Evolutionary conservation across 371 early-diverging fungal species (phyloP).

Genomic region (Rhizopus arrhizus): DNA sequence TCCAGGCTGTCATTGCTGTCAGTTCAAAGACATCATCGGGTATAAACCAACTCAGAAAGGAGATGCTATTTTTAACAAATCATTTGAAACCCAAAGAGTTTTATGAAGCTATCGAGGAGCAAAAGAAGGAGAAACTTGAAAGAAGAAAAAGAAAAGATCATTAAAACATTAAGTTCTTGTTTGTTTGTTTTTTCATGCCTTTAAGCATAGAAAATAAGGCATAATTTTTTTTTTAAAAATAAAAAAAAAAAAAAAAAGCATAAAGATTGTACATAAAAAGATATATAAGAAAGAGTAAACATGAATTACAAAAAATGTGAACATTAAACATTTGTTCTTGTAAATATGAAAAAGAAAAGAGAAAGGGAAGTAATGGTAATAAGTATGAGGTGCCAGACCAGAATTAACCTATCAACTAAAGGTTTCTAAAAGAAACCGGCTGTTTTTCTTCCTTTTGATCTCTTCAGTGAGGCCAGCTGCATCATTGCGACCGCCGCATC

Average conservation of each 20-base stretch:
- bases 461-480: conserved; percentile 19
- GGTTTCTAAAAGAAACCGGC: background rate
- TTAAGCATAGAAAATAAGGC: background rate
- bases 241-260: conserved; percentile 9
- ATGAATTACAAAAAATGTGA: background rate
- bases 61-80: conserved; percentile 53
- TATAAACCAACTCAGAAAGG: conserved; percentile 62
- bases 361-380: background rate
- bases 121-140: conserved; percentile 9
- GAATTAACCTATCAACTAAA: background rate
- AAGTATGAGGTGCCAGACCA: conserved; percentile 13
- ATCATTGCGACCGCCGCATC: conserved; percentile 32
- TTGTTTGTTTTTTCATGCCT: background rate
- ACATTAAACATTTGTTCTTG: background rate
- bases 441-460: conserved; percentile 4
- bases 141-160: background rate
- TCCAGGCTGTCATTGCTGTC: conserved; percentile 55
- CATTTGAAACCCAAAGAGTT: conserved; percentile 34
- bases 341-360: background rate
- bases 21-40: conserved; percentile 62
- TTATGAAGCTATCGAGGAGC: conserved; percentile 24
- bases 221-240: background rate
- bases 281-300: conserved; percentile 7
- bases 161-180: background rate
- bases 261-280: conserved; percentile 10